Evolutionary conservation across 75 land plant genomes (phyloP).

Genomic region (Chamaecyparis obtusa): DNA sequence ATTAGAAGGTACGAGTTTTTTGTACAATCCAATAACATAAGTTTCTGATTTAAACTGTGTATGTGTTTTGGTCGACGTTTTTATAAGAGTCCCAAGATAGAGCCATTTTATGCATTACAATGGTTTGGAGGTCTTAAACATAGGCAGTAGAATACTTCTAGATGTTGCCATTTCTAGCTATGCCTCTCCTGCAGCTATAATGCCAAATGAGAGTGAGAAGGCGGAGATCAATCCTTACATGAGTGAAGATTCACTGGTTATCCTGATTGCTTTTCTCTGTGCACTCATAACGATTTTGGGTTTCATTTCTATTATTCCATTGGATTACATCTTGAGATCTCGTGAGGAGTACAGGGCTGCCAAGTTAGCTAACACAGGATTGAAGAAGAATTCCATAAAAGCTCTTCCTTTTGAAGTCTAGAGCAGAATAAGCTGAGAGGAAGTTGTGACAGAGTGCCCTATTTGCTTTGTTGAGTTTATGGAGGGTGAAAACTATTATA

Average conservation of each 20-base stretch:
- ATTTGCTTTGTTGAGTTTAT: slow-evolving; percentile 49
- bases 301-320: background rate
- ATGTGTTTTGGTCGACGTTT: no score
- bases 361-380: slow-evolving; percentile 18
- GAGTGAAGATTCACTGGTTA: background rate
- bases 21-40: no score
- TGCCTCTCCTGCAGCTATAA: no score
- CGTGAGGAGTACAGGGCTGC: background rate
- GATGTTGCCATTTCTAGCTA: no score
- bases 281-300: background rate
- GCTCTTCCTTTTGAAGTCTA: no score
- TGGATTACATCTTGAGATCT: background rate
- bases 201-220: background rate
- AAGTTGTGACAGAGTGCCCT: slow-evolving; percentile 28
- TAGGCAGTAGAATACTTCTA: no score
- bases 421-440: background rate
- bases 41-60: no score
- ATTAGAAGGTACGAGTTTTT: no score
- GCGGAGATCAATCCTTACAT: background rate
- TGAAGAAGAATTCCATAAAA: slow-evolving; percentile 32
- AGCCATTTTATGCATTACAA: no score
- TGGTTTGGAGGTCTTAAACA: no score
- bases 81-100: no score
- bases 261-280: background rate
- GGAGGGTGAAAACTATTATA: slow-evolving; percentile 35